Conservation (phyloP, 176 grass and related monocot genomes). For the Rhipidocladum racemiflorum region DNA sequence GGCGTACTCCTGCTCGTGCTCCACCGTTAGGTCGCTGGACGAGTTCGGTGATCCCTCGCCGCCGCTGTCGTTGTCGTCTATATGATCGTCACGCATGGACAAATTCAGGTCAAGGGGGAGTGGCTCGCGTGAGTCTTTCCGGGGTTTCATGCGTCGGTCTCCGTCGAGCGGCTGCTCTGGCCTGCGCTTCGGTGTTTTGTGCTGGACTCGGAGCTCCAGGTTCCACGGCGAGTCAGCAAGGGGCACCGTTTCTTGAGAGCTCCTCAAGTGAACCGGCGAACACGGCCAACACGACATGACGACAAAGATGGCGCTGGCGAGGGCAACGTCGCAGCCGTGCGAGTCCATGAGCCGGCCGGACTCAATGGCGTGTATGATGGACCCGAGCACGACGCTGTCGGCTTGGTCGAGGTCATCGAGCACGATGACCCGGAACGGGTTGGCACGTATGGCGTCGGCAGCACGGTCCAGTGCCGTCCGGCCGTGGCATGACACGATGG, state of each 20-base stretch:
- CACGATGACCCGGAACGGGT: constrained; percentile 61
- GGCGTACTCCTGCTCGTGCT: constrained; percentile 49
- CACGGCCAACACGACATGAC: constrained; percentile 39
- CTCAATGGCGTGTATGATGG: constrained; percentile 52
- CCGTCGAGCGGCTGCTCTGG: constrained; percentile 14
- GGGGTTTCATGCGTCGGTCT: constrained; percentile 31
- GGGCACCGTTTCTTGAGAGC: not conserved
- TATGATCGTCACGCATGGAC: constrained; percentile 34
- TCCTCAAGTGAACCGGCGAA: constrained; percentile 13
- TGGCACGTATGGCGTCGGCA: constrained; percentile 50
- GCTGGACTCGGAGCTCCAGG: constrained; percentile 41
- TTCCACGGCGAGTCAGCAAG: constrained; percentile 30
- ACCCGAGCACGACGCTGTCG: constrained; percentile 33
- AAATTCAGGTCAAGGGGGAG: constrained; percentile 77
- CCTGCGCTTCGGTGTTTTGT: constrained; percentile 33
- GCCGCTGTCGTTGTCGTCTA: constrained; percentile 33
- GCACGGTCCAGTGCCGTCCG: constrained; percentile 54
- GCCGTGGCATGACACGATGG: constrained; percentile 25
- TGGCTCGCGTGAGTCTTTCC: constrained; percentile 4
- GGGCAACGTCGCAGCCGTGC: constrained; percentile 50
- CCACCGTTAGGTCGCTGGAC: constrained; percentile 82
- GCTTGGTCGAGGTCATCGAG: constrained; percentile 67
- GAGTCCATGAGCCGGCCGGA: constrained; percentile 61
- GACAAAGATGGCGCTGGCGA: constrained; percentile 61
- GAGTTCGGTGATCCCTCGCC: constrained; percentile 57